phyloP scores from a whole-genome alignment of 192 early-diverging fungal genomes.

The Ambispora gerdemannii region DNA sequence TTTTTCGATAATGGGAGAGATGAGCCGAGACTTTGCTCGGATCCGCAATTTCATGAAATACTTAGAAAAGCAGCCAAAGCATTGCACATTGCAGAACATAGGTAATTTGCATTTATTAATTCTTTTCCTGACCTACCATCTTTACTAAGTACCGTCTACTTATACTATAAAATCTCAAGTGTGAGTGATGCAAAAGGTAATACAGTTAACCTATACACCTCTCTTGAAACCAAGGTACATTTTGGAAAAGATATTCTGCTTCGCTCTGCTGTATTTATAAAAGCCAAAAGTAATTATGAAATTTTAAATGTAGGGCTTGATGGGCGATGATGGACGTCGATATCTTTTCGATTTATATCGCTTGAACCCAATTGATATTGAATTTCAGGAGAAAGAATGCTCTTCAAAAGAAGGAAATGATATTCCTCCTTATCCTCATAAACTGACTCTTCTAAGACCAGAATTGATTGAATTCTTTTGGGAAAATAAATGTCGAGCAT shows the following conservation, averaged over 20 bases:
- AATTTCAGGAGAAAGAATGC: conserved; percentile 76
- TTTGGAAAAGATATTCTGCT: too few relatives aligned
- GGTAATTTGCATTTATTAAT: neutral
- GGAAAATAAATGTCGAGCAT: conserved; percentile 70
- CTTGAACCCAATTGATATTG: conserved; percentile 84
- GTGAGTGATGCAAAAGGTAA: conserved; percentile 67
- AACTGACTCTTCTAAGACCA: conserved; percentile 76
- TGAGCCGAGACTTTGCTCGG: conserved; percentile 58
- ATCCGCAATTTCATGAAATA: conserved; percentile 73
- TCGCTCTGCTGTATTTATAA: too few relatives aligned
- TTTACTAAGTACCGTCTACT: neutral
- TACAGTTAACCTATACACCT: conserved; percentile 67
- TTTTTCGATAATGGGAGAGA: conserved; percentile 74
- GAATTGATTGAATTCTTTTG: conserved; percentile 86
- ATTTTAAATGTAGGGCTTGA: conserved; percentile 53
- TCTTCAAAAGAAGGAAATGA: conserved; percentile 46
- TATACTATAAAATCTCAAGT: neutral
- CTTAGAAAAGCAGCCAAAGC: conserved; percentile 69
- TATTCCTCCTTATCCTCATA: conserved; percentile 80
- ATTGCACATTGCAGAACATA: conserved; percentile 78
- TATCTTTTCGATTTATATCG: conserved; percentile 94
- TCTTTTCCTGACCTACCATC: neutral
- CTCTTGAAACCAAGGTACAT: conserved; percentile 78
- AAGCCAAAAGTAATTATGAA: too few relatives aligned
- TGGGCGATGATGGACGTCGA: conserved; percentile 86